Percentiles rank a stretch among this genome's conserved stretches.
These are phyloP conservation scores for Pilatotrama ljubarskyi DNA, from an alignment of 768 basidiomycete species.

Conservation along the genomic window DNA sequence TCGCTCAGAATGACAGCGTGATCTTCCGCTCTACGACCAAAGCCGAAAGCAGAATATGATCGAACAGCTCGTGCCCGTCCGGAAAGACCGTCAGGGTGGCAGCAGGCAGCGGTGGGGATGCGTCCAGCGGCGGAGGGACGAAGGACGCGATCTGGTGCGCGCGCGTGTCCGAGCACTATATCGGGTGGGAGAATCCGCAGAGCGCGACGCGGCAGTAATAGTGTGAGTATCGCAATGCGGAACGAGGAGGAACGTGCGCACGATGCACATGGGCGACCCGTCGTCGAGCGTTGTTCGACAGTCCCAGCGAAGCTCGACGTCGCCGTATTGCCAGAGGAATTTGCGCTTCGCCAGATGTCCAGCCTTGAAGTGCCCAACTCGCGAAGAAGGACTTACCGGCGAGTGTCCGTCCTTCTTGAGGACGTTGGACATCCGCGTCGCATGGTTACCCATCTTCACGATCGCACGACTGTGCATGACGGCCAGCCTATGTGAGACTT, in stretches of 20 bases:
- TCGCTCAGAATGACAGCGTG: conserved; percentile 21
- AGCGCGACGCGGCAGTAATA: too few relatives aligned
- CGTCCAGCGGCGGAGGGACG: conserved; percentile 47
- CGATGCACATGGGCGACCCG: conserved; percentile 49
- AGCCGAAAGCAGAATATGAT: conserved; percentile 47
- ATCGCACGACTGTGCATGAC: conserved; percentile 44
- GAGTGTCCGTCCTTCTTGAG: conserved; percentile 37
- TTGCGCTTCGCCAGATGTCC: conserved; percentile 31
- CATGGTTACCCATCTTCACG: conserved; percentile 41
- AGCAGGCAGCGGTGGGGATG: conserved; percentile 47
- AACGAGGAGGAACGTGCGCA: conserved; percentile 28
- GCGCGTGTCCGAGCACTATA: conserved; percentile 37
- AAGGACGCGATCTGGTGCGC: conserved; percentile 44
- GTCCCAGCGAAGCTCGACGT: conserved; percentile 46
- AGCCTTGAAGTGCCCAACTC: background rate
- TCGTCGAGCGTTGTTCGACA: conserved; percentile 46
- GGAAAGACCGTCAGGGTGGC: conserved; percentile 48
- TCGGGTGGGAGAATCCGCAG: too few relatives aligned
- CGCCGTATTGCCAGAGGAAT: conserved; percentile 42
- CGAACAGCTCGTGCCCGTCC: conserved; percentile 44
- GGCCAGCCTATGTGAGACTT: conserved; percentile 33
- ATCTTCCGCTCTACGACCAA: conserved; percentile 44
- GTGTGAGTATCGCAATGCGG: conserved; percentile 1
- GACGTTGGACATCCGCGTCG: conserved; percentile 42
- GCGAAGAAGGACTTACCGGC: conserved; percentile 27